Percentiles rank a stretch among this genome's conserved stretches.
These are phyloP conservation scores for Nemophila menziesii DNA, from an alignment of 257 asterid species.

Conservation along the genomic window DNA sequence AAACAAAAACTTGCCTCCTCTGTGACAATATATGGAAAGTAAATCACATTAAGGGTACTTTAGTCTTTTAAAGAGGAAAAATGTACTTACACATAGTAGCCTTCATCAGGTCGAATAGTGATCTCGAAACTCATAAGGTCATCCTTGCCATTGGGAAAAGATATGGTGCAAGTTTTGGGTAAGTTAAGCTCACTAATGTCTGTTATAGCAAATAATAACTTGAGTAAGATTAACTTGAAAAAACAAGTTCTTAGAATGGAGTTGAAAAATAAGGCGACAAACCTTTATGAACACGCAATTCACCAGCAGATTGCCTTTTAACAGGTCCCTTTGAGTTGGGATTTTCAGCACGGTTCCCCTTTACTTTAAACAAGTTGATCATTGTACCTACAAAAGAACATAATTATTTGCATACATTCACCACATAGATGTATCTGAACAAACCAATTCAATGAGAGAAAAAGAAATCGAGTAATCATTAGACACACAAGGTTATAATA, in stretches of 20 bases:
- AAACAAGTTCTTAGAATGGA: background rate
- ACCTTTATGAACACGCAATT: slow-evolving; percentile 26
- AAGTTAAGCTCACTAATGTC: slow-evolving; percentile 33
- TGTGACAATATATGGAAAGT: slow-evolving; percentile 7
- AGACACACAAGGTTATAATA: no score
- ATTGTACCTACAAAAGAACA: slow-evolving; percentile 15
- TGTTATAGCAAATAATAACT: slow-evolving; percentile 5
- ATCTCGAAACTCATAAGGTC: slow-evolving; percentile 29
- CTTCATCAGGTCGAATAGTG: slow-evolving; percentile 23
- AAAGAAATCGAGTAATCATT: background rate
- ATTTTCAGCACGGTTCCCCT: slow-evolving; percentile 22
- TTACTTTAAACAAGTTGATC: slow-evolving; percentile 29
- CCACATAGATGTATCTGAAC: no score
- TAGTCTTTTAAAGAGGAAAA: background rate
- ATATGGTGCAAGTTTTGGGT: slow-evolving; percentile 22
- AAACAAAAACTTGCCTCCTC: slow-evolving; percentile 26
- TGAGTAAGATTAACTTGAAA: no score
- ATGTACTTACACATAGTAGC: slow-evolving; percentile 25
- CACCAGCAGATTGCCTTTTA: slow-evolving; percentile 23
- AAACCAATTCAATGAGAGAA: no score
- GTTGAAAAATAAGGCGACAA: background rate
- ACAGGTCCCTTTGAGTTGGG: slow-evolving; percentile 10
- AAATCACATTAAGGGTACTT: background rate
- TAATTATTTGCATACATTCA: no score
- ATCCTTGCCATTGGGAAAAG: slow-evolving; percentile 30